These are phyloP conservation scores for Candida maesae DNA, from an alignment of 805 yeast genomes.

Conservation along the genomic window DNA sequence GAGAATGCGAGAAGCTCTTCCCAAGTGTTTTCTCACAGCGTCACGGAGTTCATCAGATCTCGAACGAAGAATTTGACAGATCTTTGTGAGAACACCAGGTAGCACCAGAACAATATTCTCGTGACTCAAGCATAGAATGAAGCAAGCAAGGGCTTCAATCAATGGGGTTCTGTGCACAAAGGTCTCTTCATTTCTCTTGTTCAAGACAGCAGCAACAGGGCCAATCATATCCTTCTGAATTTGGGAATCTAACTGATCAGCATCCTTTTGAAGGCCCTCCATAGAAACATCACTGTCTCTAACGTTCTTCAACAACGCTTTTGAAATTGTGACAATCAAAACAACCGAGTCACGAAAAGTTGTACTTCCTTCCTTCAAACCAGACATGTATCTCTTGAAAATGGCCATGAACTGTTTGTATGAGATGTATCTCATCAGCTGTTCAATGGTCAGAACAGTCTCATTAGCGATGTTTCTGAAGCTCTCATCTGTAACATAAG, in stretches of 20 bases:
- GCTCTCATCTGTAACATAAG: slow-evolving; percentile 54
- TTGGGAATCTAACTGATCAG: slow-evolving; percentile 37
- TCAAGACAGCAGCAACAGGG: slow-evolving; percentile 54
- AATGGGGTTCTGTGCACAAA: slow-evolving; percentile 71
- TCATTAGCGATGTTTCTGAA: slow-evolving; percentile 61
- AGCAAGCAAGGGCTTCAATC: slow-evolving; percentile 72
- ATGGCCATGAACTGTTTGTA: slow-evolving; percentile 83
- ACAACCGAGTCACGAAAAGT: slow-evolving; percentile 54
- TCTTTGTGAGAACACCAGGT: slow-evolving; percentile 78
- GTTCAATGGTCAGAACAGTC: slow-evolving; percentile 58
- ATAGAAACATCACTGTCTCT: slow-evolving; percentile 14
- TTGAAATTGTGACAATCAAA: slow-evolving; percentile 54
- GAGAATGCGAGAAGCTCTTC: slow-evolving; percentile 56
- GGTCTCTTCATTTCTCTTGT: slow-evolving; percentile 72
- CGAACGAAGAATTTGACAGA: slow-evolving; percentile 86
- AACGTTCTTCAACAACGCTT: slow-evolving; percentile 41
- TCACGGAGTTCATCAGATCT: slow-evolving; percentile 87
- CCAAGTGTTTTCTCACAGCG: slow-evolving; percentile 70
- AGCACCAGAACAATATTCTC: slow-evolving; percentile 54
- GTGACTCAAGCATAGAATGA: slow-evolving; percentile 57
- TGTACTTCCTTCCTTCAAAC: slow-evolving; percentile 43
- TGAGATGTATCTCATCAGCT: slow-evolving; percentile 51
- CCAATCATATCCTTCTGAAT: slow-evolving; percentile 58
- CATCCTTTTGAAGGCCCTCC: slow-evolving; percentile 32
- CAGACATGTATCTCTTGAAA: slow-evolving; percentile 59